These are phyloP conservation scores for Ophiostoma himal-ulmi DNA, from an alignment of 2,329 filamentous ascomycete species.

Conservation along the genomic window DNA sequence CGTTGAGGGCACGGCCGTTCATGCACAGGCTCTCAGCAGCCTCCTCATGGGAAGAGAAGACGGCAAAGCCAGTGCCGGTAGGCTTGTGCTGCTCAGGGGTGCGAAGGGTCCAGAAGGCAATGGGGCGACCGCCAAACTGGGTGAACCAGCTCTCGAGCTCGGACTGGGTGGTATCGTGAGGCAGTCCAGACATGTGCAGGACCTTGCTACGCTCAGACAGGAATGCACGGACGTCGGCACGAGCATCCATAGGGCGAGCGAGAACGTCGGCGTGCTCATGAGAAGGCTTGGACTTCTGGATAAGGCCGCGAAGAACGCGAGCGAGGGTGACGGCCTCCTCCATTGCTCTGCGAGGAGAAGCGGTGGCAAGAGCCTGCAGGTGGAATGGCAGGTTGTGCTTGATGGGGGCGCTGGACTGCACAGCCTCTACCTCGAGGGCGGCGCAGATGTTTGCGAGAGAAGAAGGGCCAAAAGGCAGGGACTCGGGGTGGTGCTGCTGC, in stretches of 20 bases:
- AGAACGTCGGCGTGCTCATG: conserved; percentile 93
- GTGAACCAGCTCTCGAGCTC: conserved; percentile 99
- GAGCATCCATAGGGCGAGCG: conserved; percentile 90
- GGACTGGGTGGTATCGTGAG: conserved; percentile 96
- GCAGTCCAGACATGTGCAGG: conserved; percentile 92
- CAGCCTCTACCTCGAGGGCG: conserved; percentile 93
- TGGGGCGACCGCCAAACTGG: conserved; percentile 93
- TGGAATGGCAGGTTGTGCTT: conserved; percentile 99
- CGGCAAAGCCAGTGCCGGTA: conserved; percentile 95
- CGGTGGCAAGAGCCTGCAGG: conserved; percentile 88
- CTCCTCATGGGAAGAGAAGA: conserved; percentile 99
- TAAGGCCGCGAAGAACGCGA: conserved; percentile 83
- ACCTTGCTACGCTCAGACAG: conserved; percentile 96
- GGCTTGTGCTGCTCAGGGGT: conserved; percentile 99
- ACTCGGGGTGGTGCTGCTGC: conserved; percentile 98
- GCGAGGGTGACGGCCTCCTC: conserved; percentile 94
- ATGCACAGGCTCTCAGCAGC: conserved; percentile 97
- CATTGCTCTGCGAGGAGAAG: conserved; percentile 92
- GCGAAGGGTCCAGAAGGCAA: conserved; percentile 97
- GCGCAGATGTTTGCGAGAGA: conserved; percentile 97
- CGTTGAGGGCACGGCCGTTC: conserved; percentile 96
- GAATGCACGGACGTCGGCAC: conserved; percentile 93
- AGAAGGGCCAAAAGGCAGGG: conserved; percentile 89
- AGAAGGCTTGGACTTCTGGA: conserved; percentile 90
- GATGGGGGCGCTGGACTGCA: conserved; percentile 94